A percentile compares a stretch with the other conserved stretches of the same genome.
phyloP scores from a whole-genome alignment of 305 asterid genomes.

The Fraxinus sp. region DNA sequence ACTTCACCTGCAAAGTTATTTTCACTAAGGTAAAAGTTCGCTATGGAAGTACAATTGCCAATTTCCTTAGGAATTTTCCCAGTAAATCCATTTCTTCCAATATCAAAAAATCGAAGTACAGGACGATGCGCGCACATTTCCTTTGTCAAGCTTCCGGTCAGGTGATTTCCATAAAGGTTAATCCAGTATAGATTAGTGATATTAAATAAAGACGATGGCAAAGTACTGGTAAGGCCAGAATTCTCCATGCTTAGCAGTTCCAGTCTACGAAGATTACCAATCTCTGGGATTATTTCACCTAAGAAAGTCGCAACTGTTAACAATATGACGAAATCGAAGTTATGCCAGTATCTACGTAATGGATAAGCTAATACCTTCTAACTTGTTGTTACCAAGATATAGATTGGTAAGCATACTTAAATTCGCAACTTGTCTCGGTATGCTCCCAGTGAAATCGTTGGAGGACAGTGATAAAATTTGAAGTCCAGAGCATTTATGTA shows the following conservation, averaged over 20 bases:
- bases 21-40: slow-evolving; percentile 28
- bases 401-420: slow-evolving; percentile 31
- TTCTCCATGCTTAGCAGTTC: slow-evolving; percentile 23
- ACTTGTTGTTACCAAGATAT: slow-evolving; percentile 31
- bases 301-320: neutral
- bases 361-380: slow-evolving; percentile 29
- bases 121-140: slow-evolving; percentile 36
- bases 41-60: slow-evolving; percentile 39
- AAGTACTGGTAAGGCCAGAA: slow-evolving; percentile 28
- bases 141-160: slow-evolving; percentile 27
- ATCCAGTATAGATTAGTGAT: slow-evolving; percentile 32
- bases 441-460: slow-evolving; percentile 35
- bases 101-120: slow-evolving; percentile 25
- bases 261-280: slow-evolving; percentile 30
- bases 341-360: neutral
- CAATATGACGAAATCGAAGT: neutral
- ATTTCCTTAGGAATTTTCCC: slow-evolving; percentile 37
- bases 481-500: slow-evolving; percentile 28
- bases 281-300: slow-evolving; percentile 37
- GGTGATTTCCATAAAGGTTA: slow-evolving; percentile 27
- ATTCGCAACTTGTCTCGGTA: slow-evolving; percentile 38
- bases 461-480: neutral
- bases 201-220: slow-evolving; percentile 29
- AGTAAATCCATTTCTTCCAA: slow-evolving; percentile 30
- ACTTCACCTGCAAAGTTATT: slow-evolving; percentile 33